phyloP scores from a whole-genome alignment of 31 red algal genomes.

The Porphyra umbilicalis region DNA sequence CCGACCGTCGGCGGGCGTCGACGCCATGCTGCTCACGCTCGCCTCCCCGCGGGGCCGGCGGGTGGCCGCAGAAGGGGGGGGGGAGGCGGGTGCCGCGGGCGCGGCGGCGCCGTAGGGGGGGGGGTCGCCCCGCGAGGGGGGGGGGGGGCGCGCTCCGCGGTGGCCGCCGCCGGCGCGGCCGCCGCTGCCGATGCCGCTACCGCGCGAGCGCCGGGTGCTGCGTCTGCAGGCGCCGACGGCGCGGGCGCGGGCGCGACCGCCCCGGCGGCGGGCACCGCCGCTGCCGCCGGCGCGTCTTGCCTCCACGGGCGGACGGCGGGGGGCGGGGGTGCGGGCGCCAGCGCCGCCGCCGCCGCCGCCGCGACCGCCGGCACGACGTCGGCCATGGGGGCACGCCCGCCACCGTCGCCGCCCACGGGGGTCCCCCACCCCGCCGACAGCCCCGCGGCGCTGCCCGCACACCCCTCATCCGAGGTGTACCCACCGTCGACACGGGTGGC shows the following conservation, averaged over 20 bases:
- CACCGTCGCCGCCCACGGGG: not conserved
- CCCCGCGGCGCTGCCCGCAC: no score
- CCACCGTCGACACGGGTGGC: no score
- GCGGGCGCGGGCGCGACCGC: not conserved
- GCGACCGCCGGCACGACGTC: not conserved
- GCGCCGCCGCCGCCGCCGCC: not conserved
- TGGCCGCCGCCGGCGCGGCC: no score
- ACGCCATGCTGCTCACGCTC: not conserved
- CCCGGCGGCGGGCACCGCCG: not conserved
- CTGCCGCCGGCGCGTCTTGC: not conserved
- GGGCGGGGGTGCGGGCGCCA: not conserved
- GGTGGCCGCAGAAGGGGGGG: not conserved
- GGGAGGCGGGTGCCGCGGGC: not conserved
- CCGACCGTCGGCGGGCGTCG: not conserved
- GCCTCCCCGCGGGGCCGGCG: not conserved
- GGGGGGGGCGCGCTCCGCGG: no score
- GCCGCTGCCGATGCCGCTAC: no score
- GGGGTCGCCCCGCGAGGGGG: no score
- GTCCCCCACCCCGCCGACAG: no score
- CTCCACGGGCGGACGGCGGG: not conserved
- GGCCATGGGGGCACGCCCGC: not conserved
- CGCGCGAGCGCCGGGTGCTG: no score
- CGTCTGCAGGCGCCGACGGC: no score
- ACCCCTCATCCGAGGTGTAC: no score
- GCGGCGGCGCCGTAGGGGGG: no score